Evolutionary conservation across 129 eudicot species (phyloP).

Genomic region (Erigeron canadensis): DNA sequence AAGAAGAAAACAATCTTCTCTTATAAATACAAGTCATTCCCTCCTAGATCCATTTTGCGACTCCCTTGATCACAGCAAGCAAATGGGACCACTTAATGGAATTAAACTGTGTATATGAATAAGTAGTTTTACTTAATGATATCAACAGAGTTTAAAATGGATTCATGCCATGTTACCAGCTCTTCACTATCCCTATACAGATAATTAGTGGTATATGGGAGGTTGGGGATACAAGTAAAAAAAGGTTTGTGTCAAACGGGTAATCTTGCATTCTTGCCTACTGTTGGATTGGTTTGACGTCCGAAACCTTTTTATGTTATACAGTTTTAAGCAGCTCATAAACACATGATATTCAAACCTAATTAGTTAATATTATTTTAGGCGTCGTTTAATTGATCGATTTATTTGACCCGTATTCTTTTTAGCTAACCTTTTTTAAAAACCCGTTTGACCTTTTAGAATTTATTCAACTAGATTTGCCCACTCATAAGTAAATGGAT

Average conservation of each 20-base stretch:
- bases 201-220: no score
- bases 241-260: no score
- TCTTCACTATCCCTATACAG: no score
- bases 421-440: background rate
- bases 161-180: no score
- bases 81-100: no score
- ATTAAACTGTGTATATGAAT: no score
- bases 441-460: background rate
- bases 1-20: background rate
- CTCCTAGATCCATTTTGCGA: background rate
- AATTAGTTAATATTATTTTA: background rate
- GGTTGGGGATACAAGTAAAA: no score
- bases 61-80: background rate
- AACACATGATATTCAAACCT: background rate
- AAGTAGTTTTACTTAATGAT: no score
- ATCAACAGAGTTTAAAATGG: no score
- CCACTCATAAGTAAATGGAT: background rate
- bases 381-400: background rate
- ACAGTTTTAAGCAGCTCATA: background rate
- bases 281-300: no score
- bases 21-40: background rate
- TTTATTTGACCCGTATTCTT: background rate
- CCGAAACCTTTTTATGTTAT: background rate
- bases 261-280: no score
- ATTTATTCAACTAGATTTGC: background rate